Base-by-base conservation (phyloP, 1,284 basidiomycete species). In the Phylloboletellus chloephorus region DNA sequence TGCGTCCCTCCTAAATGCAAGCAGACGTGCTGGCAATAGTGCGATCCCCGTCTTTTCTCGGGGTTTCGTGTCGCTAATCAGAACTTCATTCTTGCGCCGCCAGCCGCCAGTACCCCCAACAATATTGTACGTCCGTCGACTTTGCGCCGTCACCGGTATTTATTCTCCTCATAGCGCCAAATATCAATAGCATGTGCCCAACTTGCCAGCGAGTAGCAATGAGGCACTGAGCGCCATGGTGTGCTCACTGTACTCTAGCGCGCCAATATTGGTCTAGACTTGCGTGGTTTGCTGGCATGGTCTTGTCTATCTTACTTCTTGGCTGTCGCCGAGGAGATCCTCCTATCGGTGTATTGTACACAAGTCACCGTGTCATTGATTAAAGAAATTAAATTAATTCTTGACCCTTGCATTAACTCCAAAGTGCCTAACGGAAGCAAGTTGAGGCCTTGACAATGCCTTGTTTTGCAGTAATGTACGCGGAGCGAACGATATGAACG, bases 1-100 rank as follows among this genome's bases (percentile, higher is more conserved):
- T 77, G 76, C 40, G 47, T 47, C 4, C 58, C 51, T 10, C 66
- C 67, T 2, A 46, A 37, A 13, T 76, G 74, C 54, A 68, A 48
- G 33, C 54, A 57, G 34, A 71, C 68, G 1, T 77, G 74, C 40
- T 61, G 60, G 47, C 75, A 76, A 56, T 72, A 71, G 75, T 76
- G 47, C 39, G 35, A 2, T 3, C 41, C 25, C 40, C 25, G 31
- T 12, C 36, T 23, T 36, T 34, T 36, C 31, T 29, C 24, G 32
- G 24, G 25, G 23, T 17, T 32, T 47, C 39, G 28, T 37, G 44
- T 51, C 26, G 31, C 44, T 54, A 35, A 57, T 37, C 17, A 39
- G 12, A 3, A 12, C 35, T n/a, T 20, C 41, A 31, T 44, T 44
- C 29, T 26, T 22, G 20, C 23, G 15, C 34, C 9, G 1, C 30